phyloP scores from a whole-genome alignment of 83 land plant genomes.

The Thuja plicata region DNA sequence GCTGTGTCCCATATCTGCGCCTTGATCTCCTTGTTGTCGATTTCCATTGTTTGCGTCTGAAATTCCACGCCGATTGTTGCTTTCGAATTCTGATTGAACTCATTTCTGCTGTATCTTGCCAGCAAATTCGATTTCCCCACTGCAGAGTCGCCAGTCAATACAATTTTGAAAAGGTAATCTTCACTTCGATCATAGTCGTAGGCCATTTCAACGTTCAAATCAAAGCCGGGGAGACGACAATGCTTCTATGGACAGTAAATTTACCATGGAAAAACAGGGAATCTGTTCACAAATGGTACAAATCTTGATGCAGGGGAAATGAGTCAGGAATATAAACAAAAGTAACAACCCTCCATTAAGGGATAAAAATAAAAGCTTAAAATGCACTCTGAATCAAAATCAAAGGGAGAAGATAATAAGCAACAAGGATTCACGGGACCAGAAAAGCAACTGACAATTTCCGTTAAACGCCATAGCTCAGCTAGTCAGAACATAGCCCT shows the following conservation, averaged over 20 bases:
- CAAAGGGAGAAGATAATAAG: not conserved
- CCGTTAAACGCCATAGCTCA: not conserved
- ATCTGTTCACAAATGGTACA: not conserved
- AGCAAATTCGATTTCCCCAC: constrained; percentile 71
- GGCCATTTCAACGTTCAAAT: constrained; percentile 28
- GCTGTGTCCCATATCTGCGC: constrained; percentile 82
- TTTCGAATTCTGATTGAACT: constrained; percentile 68
- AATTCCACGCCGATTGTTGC: constrained; percentile 75
- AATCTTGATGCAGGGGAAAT: not conserved
- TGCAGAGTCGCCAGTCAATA: constrained; percentile 69
- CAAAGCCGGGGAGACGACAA: not conserved
- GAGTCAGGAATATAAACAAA: not conserved
- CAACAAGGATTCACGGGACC: not conserved
- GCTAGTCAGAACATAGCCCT: not conserved
- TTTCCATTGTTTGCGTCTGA: constrained; percentile 63
- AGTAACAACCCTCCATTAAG: not conserved
- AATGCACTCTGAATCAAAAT: not conserved
- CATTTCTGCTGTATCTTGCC: constrained; percentile 64
- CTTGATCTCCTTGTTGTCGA: constrained; percentile 69
- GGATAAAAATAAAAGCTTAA: not conserved
- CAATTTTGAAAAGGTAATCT: constrained; percentile 72
- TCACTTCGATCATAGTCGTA: constrained; percentile 46
- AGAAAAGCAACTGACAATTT: not conserved
- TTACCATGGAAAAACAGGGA: not conserved
- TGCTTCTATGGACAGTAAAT: not conserved